Evolutionary conservation across 2,329 filamentous ascomycete species (phyloP), one percentile per base, ranked within the genome.

Genomic region (Pseudogymnoascus sp.): DNA sequence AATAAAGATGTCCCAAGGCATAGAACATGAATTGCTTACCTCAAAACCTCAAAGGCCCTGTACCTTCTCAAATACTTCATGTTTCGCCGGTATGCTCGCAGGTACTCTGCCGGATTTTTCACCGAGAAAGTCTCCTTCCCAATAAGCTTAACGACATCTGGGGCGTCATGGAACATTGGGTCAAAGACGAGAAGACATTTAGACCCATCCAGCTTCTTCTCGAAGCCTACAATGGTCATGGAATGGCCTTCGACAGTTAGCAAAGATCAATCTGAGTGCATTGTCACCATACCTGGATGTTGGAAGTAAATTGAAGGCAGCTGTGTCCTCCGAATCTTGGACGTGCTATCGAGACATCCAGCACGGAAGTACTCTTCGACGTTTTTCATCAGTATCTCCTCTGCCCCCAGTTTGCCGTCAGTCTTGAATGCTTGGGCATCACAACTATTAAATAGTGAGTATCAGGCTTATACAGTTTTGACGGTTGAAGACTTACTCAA

Each of bases 291-390:
- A 86, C 87, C 88, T 67, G 86, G 85, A 69, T 95, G 90, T 73
- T 97, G 93, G 66, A 96, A 86, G 75, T 97, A 97, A 42, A 97
- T 87, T 0, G 95, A 93, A 40, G 93, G 87, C 7, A 93, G 78
- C 13, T 80, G 76, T 0, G 93, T 97, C 62, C 81, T 77, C 62
- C 85, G 81, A n/a, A 96, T 83, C 70, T 87, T 90, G 36, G 82
- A 78, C 5, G 77, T 71, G 4, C 76, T 77, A 61, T 83, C 76
- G 6, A 78, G 76, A 4, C 77, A 76, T 13, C 81, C 82, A n/a
- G 77, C 77, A 65, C 82, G 76, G 71, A 96, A 97, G 72, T 97
- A 97, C 1, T 78, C 75, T 69, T 93, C 88, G 7, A 96, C 82
- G 15, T 84, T 81, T 26, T 83, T 74, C 57, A 91, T 79, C n/a